Base-by-base conservation (phyloP, 352 stramenopile genomes). In the Globisporangium perplexum region DNA sequence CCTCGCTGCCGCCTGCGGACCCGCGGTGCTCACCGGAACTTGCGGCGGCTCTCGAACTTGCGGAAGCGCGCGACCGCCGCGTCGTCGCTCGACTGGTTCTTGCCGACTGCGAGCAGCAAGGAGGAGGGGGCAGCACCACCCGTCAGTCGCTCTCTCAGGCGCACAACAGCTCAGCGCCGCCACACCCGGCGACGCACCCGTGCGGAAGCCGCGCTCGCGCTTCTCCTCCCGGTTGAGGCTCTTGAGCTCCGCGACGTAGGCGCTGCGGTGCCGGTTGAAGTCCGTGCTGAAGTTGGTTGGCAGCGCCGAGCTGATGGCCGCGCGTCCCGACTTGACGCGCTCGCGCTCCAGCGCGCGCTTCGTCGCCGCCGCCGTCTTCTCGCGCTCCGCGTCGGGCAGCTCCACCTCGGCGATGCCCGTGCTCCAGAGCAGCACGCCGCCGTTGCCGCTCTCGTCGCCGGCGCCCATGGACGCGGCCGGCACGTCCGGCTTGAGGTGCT, bases 371-470 rank as follows among this genome's bases (percentile, higher is more conserved):
- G 76, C 56, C 1, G 69, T 88, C 46, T 69, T 69, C 30, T 86
- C 72, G 20, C 68, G 63, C 63, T 75, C 88, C 41, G 66, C 57
- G 1, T 63, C 50, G 7, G 80, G 80, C 36, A 93, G 61, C 48
- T 91, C 83, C 7, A 93, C 78, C 49, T 93, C 83, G 28, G 83
- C 78, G 60, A 93, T 91, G 7, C 83, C 80, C 8, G 81, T 77
- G 60, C 77, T 89, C 52, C 77, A 87, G 57, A 90, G 77, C 17
- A 93, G 57, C 63, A 93, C 77, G 8, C 82, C 74, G 5, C 77
- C 78, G 45, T 75, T 62, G 31, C 70, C 64, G n/a, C 69, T 69
- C 42, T 75, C 74, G 7, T 73, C 60, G 33, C 74, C 46, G 2
- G 60, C 64, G 36, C 70, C 65, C 18, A 59, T 53, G 11, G 71